These are phyloP conservation scores for Penicillium thymicola DNA, from an alignment of 2,329 filamentous ascomycete species.

Conservation along the genomic window DNA sequence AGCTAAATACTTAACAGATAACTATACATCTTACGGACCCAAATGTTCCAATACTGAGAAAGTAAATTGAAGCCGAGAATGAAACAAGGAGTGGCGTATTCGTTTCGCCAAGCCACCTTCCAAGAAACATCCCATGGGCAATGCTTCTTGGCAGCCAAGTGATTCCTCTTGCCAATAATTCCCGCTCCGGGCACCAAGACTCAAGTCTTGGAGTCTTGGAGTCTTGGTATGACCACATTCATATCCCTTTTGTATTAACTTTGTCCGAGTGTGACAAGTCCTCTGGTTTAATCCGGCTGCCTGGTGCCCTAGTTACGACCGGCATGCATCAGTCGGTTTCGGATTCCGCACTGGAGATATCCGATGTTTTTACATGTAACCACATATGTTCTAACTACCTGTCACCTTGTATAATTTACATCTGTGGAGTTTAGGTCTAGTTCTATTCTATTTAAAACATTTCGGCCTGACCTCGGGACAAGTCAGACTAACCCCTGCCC, in stretches of 20 bases:
- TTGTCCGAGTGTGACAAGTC: neutral
- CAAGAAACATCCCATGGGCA: conserved; percentile 13
- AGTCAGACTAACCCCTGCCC: neutral
- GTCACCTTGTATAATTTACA: neutral
- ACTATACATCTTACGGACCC: neutral
- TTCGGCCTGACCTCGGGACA: neutral
- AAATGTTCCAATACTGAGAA: neutral
- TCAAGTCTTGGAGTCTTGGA: conserved; percentile 7
- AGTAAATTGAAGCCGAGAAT: neutral
- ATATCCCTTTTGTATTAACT: neutral
- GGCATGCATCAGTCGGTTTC: conserved; percentile 1
- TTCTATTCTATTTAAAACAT: neutral
- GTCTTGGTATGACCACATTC: conserved; percentile 16
- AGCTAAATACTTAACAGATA: neutral
- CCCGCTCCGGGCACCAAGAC: conserved; percentile 23
- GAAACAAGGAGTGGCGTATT: neutral
- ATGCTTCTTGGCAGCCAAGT: conserved; percentile 28
- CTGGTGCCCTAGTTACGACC: neutral
- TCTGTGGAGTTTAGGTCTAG: neutral
- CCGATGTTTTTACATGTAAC: neutral
- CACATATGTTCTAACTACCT: neutral
- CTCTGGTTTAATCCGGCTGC: conserved; percentile 8
- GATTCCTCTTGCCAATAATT: conserved; percentile 26
- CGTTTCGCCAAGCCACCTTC: conserved; percentile 16
- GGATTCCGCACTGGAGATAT: neutral